Base-by-base conservation (phyloP, 192 early-diverging fungal genomes). In the Oehlia diaphana region DNA sequence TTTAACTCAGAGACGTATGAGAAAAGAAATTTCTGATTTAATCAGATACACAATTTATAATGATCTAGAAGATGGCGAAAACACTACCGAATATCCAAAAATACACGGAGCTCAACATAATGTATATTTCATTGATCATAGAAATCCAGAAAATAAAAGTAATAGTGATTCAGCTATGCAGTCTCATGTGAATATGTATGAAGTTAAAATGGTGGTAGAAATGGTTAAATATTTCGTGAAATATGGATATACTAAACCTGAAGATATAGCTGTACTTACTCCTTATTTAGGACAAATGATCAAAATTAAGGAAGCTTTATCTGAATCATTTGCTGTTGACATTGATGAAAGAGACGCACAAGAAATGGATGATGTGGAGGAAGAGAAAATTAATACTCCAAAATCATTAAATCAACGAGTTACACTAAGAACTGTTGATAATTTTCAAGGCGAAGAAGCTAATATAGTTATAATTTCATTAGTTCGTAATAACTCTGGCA, bases 181-280 rank as follows among this genome's bases (percentile, higher is more conserved):
- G 16, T 90, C 89, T 0, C 85, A 80, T 65, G 78, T 82, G 4
- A 90, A 87, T 67, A 71, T 64, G 9, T 87, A 83, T 72, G 89
- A 90, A 64, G 88, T 82, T 16, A 63, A 82, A 42, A 90, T 90
- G 88, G 84, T 42, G 39, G 39, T 42, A 7, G 39, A 42, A 42
- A 42, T 42, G 39, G 39, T 42, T 7, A 42, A 42, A 0, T 88
- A 90, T 53, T 77, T 90, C 6, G 80, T 90, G 35, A 79, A 83
- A 37, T 86, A 89, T 74, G 89, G 89, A 31, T 87, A 89, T 50
- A 79, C 81, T 42, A 58, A 82, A 28, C 81, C 80, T 1, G 83
- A 79, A 0, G 86, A 88, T 26, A 90, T 90, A 71, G 83, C 89
- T 1, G 83, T 90, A 19, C 77, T 90, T 8, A 42, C 39, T 0